Conservation (phyloP, 352 stramenopile genomes). For the Plasmopara viticola region DNA sequence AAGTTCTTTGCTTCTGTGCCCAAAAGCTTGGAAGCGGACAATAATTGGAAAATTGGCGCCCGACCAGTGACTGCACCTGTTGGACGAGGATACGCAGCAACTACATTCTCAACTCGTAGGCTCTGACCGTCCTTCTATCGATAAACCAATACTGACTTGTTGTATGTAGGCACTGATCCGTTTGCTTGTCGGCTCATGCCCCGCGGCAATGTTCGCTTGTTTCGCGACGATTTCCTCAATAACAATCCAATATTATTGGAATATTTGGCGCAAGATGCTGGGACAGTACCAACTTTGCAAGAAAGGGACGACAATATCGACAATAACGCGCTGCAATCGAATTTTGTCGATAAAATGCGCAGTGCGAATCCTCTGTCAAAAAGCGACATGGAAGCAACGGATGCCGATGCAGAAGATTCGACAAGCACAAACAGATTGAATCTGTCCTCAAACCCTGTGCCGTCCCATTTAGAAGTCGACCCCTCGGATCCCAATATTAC, state of each 20-base stretch:
- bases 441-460: conserved; percentile 20
- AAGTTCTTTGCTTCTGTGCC: conserved; percentile 32
- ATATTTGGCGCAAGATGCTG: conserved; percentile 56
- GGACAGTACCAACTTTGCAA: conserved; percentile 5
- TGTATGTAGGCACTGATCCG: conserved; percentile 24
- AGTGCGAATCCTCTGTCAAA: conserved; percentile 31
- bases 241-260: conserved; percentile 78
- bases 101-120: conserved; percentile 8
- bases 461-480: conserved; percentile 59
- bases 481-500: conserved; percentile 77
- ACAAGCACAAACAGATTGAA: conserved; percentile 7
- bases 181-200: conserved; percentile 60
- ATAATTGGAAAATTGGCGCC: conserved; percentile 17
- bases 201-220: conserved; percentile 69
- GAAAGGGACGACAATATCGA: conserved; percentile 5
- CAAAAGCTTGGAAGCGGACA: conserved; percentile 5
- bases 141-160: background rate
- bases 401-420: conserved; percentile 1
- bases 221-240: conserved; percentile 82
- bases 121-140: background rate
- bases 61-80: conserved; percentile 37
- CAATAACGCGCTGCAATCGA: conserved; percentile 5
- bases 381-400: conserved; percentile 5
- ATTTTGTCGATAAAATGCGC: conserved; percentile 62
- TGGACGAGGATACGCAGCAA: background rate